phyloP scores from a whole-genome alignment of 441 rosid species.

The Gossypium davidsonii region DNA sequence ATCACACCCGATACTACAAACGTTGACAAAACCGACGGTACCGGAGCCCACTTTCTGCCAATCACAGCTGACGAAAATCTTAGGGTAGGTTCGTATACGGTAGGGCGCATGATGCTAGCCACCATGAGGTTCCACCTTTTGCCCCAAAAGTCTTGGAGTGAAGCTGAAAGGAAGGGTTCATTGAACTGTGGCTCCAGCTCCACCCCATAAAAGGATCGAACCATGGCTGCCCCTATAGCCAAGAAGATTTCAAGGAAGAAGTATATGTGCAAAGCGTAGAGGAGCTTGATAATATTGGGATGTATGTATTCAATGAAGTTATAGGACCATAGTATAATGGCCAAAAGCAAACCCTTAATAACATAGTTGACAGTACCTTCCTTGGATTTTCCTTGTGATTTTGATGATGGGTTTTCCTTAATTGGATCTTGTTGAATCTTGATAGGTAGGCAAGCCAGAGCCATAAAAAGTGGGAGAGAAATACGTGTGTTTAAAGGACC shows the following conservation, averaged over 20 bases:
- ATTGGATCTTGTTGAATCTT: constrained; percentile 27
- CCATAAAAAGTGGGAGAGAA: constrained; percentile 38
- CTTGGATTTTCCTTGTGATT: not conserved
- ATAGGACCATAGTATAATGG: not conserved
- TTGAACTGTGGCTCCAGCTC: constrained; percentile 54
- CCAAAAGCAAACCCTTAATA: constrained; percentile 14
- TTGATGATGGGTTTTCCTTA: constrained; percentile 2
- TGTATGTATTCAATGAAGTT: not conserved
- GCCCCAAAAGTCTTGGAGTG: constrained; percentile 64
- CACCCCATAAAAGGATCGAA: constrained; percentile 23
- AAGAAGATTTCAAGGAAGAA: constrained; percentile 7
- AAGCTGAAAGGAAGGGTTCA: constrained; percentile 43
- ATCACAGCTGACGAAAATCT: not conserved
- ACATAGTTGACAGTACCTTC: constrained; percentile 25
- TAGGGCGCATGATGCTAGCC: constrained; percentile 32
- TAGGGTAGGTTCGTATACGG: constrained; percentile 36
- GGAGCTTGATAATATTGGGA: not conserved
- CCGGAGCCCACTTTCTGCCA: constrained; percentile 23
- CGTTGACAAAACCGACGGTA: constrained; percentile 26
- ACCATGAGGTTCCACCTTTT: constrained; percentile 55
- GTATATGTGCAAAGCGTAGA: not conserved
- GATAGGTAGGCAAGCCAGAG: constrained; percentile 49
- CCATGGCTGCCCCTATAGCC: constrained; percentile 26
- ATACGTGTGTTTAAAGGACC: constrained; percentile 37
- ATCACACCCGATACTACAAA: constrained; percentile 36